Evolutionary conservation across 768 basidiomycete species (phyloP), one percentile per base, ranked within the genome.

Genomic region (Dentipellis sp.): DNA sequence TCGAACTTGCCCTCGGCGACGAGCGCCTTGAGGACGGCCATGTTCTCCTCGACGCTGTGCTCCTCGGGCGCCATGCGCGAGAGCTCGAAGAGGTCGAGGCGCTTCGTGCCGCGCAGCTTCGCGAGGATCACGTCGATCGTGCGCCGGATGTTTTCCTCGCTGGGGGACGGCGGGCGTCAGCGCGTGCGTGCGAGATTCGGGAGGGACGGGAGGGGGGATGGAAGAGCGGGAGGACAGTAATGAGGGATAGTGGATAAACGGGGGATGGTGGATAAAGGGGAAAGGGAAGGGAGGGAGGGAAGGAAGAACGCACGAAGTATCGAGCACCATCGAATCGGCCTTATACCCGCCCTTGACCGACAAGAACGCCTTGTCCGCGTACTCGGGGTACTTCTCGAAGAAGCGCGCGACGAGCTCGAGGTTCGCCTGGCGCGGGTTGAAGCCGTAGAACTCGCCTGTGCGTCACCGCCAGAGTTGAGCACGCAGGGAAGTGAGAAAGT

Each of bases 401-500:
- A 82, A 83, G 7, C 77, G 67, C 0, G 71, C 64, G 51, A 83
- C 64, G 1, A 82, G 69, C 62, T 76, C 65, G 8, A 82, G 66
- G 63, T 82, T 82, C 10, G 72, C 72, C 0, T 73, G 66, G 14
- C 69, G 59, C 4, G 63, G 38, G 38, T 75, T 69, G 35, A 68
- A 64, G 0, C 76, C 81, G 58, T 87, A 87, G 67, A 87, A 87
- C 54, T 80, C 77, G 29, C 74, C 82, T 73, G 57, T n/a, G n/a
- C n/a, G n/a, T n/a, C n/a, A n/a, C n/a, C n/a, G n/a, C n/a, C n/a
- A n/a, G n/a, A n/a, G n/a, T n/a, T n/a, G n/a, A n/a, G n/a, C n/a
- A 14, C 16, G 21, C 34, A 39, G 1, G 40, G 17, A 21, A 2
- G 10, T 19, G 23, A 9, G 38, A 35, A n/a, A n/a, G n/a, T n/a